Conservation (phyloP, 1,284 basidiomycete species). For the Trametes sp. region DNA sequence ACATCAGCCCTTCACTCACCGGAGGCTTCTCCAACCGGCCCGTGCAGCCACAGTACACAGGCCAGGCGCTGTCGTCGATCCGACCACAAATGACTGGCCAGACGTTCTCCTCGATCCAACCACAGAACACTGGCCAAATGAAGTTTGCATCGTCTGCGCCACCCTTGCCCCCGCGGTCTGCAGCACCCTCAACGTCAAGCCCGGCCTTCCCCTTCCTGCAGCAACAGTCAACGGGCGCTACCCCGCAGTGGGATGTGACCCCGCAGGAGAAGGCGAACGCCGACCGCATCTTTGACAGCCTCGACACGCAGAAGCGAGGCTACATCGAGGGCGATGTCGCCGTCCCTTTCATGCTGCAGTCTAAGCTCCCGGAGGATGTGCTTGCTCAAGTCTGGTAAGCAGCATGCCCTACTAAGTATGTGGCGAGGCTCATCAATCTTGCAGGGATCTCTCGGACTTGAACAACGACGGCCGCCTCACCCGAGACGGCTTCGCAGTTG, state of each 20-base stretch:
- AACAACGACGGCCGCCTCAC: conserved; percentile 89
- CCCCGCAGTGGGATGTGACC: conserved; percentile 84
- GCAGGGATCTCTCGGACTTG: conserved; percentile 94
- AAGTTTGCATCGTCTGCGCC: conserved; percentile 57
- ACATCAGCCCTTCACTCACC: conserved; percentile 57
- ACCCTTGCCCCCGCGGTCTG: conserved; percentile 51
- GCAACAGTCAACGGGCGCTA: conserved; percentile 32
- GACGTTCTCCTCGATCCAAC: conserved; percentile 47
- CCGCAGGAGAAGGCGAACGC: conserved; percentile 82
- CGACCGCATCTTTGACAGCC: conserved; percentile 85
- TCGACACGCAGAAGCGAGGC: conserved; percentile 82
- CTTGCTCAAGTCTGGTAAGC: conserved; percentile 92
- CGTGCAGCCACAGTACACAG: conserved; percentile 71
- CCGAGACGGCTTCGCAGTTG: conserved; percentile 95
- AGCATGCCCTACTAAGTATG: conserved; percentile 6
- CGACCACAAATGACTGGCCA: conserved; percentile 57
- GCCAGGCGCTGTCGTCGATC: conserved; percentile 48
- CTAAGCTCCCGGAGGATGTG: conserved; percentile 83
- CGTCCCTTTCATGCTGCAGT: conserved; percentile 96
- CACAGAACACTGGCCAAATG: conserved; percentile 55
- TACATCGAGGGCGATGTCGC: conserved; percentile 94
- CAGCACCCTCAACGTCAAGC: conserved; percentile 41
- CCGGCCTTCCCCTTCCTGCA: conserved; percentile 36
- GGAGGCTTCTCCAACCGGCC: conserved; percentile 48
- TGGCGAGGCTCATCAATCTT: conserved; percentile 18